Base-by-base conservation (phyloP, 2,329 filamentous ascomycete species). In the Fusarium buxicola region DNA sequence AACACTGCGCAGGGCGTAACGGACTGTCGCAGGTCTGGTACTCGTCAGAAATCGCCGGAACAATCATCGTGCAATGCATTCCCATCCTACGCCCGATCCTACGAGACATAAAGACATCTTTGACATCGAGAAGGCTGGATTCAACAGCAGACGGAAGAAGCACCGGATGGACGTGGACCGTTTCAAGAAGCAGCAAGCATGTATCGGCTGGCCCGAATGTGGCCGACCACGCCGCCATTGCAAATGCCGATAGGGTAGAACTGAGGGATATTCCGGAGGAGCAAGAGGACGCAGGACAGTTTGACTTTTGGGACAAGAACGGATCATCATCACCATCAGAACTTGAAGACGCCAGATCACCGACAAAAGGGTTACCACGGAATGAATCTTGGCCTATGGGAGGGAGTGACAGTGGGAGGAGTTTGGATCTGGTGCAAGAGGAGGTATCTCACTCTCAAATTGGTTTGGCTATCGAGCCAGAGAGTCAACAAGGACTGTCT, bases 61-160 rank as follows among this genome's bases (percentile, higher is more conserved):
- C 82, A 24, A 83, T 85, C 61, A 83, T 85, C 38, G 82, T 84
- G 5, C 82, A 84, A 63, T 84, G 81, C 57, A 80, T 85, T 3
- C 82, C 82, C 3, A 78, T 85, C 13, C 66, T 84, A 8, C 78
- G 82, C 9, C 80, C 82, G 0, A 76, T 84, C 16, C 60, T 84
- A 7, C 60, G 63, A 40, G 68, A 68, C 30, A 61, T 71, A 2
- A 68, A 69, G 53, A 68, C 61, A 13, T 68, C 69, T 15, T 34
- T 66, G 8, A 71, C 69, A 8, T 71, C 69, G 3, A 56, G 56
- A 34, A 66, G 55, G 30, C 58, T 71, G 11, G 62, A 55, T 16
- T 69, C 66, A 4, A 54, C 55, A 4, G 55, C 39, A 15, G 63
- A 57, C 25, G 65, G 60, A n/a, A 50, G 44, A 30, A 68, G 58